Evolutionary conservation across 768 basidiomycete species (phyloP).

Genomic region (Cystobasidium tubakii): DNA sequence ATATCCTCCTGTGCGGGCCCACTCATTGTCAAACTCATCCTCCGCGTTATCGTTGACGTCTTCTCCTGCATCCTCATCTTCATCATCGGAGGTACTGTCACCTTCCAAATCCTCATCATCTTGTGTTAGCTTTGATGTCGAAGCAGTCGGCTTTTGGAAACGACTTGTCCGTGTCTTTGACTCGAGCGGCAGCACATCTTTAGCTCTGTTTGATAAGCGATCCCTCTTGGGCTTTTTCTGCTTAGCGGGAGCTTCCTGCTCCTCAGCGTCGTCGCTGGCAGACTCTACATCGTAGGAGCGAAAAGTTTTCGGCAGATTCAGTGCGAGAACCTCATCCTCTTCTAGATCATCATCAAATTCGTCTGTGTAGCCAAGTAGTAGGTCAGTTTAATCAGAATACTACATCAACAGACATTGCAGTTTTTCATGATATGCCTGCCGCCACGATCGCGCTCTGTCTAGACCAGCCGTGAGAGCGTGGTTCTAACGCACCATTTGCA

Average conservation of each 20-base stretch:
- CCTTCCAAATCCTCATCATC: neutral
- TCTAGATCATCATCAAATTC: conserved; percentile 23
- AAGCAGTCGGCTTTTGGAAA: neutral
- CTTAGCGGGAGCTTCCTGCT: neutral
- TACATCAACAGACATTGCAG: neutral
- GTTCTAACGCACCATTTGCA: neutral
- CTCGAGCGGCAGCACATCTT: conserved; percentile 20
- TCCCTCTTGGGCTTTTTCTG: neutral
- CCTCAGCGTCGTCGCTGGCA: neutral
- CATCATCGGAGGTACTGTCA: neutral
- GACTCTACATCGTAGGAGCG: neutral
- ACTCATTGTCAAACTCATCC: conserved; percentile 21
- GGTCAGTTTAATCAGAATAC: neutral
- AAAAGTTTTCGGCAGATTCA: neutral
- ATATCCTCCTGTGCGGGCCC: conserved; percentile 25
- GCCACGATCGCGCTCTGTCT: neutral
- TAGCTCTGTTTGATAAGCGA: neutral
- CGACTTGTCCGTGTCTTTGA: conserved; percentile 23
- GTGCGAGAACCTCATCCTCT: conserved; percentile 20
- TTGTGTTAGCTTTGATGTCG: neutral
- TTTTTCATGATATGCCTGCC: neutral
- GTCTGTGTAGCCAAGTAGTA: neutral
- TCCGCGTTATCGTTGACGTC: neutral
- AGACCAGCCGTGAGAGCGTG: neutral
- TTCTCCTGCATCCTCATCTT: conserved; percentile 1